Evolutionary conservation across 164 flowering plant genomes (phyloP), one percentile per base, ranked within the genome.

Genomic region (Vitis riparia): DNA sequence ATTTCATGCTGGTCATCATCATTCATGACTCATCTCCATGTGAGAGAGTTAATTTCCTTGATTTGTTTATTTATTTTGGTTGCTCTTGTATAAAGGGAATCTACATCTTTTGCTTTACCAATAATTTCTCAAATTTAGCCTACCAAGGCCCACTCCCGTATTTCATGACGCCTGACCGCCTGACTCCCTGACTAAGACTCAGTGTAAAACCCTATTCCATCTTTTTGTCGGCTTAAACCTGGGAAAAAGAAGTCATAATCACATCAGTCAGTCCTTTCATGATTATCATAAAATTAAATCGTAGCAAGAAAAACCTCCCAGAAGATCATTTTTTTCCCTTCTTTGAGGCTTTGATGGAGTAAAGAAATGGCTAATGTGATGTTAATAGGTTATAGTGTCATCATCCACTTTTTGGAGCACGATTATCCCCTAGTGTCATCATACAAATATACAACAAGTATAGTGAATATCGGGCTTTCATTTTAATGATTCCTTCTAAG

Each of bases 11-110:
- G 65, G 15, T 68, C 76, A 66, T 71, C 72, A 71, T 78, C 80
- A 74, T 71, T 16, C 59, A 32, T 78, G 81, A 78, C 66, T 78
- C 81, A 78, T 71, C 67, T 63, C 75, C 78, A 67, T 74, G 77
- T 67, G 74, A 61, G 47, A 48, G 64, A 51, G 59, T 11, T 49
- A 11, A 9, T 65, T 44, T 68, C 11, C 0, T 15, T 61, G 6
- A 11, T 14, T 67, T 37, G 19, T 15, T 67, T 23, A 15, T 13
- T 62, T 14, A 3, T 5, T 14, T 47, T 67, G 51, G 17, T 19
- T 65, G 49, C 11, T 5, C 6, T 37, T 37, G 69, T 30, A 30
- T 60, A 53, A 17, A 66, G 66, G 29, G 59, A 61, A 19, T 61
- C 62, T 27, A 61, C 44, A 1, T 60, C 59, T 37, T 1, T 48